These are phyloP conservation scores for Hypoxylon sp. DNA, from an alignment of 2,329 filamentous ascomycete genomes.

Conservation along the genomic window DNA sequence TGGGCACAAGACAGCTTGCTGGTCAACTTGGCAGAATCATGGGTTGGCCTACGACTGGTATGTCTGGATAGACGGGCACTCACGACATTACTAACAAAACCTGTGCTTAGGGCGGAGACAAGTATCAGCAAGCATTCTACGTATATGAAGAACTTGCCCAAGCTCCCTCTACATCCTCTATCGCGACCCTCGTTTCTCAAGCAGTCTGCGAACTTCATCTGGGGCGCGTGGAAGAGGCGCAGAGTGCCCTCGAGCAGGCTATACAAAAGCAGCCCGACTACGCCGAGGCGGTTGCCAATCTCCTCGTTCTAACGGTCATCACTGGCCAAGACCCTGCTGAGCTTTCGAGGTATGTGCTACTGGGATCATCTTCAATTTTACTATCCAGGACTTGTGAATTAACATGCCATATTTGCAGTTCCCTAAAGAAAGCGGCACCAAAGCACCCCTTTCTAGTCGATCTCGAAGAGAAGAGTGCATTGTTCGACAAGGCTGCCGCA, in stretches of 20 bases:
- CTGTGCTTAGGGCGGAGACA: conserved; percentile 80
- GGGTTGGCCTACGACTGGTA: conserved; percentile 91
- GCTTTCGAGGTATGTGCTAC: conserved; percentile 68
- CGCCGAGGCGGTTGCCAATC: conserved; percentile 82
- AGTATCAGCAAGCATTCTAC: conserved; percentile 97
- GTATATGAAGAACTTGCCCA: conserved; percentile 97
- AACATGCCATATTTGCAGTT: conserved; percentile 53
- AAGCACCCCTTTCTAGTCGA: conserved; percentile 79
- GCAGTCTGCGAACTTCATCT: conserved; percentile 93
- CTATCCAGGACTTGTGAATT: conserved; percentile 11
- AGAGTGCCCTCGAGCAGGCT: conserved; percentile 85
- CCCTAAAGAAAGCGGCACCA: conserved; percentile 68
- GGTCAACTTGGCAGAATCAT: conserved; percentile 94
- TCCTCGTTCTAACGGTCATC: conserved; percentile 81
- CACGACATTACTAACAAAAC: conserved; percentile 19
- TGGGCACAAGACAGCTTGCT: conserved; percentile 96
- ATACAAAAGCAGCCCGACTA: conserved; percentile 78
- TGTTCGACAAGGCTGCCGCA: conserved; percentile 86
- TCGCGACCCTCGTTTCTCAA: conserved; percentile 83
- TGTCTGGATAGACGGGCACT: conserved; percentile 45
- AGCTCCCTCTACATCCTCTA: conserved; percentile 81
- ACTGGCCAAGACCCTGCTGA: conserved; percentile 77
- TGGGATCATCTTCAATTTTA: neutral
- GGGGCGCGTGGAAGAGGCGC: conserved; percentile 87
- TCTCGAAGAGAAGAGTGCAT: conserved; percentile 83